phyloP scores from a whole-genome alignment of 139 green algal species.

The Tetraselmis chui region DNA sequence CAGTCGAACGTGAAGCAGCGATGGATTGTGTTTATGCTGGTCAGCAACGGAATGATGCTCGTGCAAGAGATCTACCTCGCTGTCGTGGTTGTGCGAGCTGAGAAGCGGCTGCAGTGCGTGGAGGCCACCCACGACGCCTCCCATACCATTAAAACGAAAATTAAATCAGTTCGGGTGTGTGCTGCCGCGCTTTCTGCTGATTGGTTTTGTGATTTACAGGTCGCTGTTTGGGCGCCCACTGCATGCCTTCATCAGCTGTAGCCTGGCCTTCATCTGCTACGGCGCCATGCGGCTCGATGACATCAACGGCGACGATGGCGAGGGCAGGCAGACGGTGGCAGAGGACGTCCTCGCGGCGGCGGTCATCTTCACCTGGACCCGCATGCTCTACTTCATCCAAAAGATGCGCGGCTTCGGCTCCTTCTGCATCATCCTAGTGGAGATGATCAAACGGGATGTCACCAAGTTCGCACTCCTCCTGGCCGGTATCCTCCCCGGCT shows the following conservation, averaged over 20 bases:
- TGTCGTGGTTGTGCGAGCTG: background rate
- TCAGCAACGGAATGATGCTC: background rate
- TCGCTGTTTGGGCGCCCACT: background rate
- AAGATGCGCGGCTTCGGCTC: background rate
- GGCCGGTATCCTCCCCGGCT: background rate
- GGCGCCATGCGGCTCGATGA: background rate
- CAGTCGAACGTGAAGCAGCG: background rate
- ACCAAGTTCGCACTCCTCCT: background rate
- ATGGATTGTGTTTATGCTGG: background rate
- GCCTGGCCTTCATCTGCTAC: background rate
- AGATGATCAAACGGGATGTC: conserved; percentile 4
- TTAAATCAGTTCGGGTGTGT: too few species aligned
- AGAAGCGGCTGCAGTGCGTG: too few species aligned
- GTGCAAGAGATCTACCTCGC: background rate
- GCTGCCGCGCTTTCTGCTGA: too few species aligned
- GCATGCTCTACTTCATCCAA: background rate
- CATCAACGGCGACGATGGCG: background rate
- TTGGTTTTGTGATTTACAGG: too few species aligned
- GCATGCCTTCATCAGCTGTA: background rate
- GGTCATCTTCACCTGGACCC: background rate
- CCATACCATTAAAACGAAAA: too few species aligned
- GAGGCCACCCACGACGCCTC: too few species aligned
- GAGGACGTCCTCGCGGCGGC: background rate
- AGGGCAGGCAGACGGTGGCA: too few species aligned
- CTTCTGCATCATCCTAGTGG: conserved; percentile 1